phyloP scores from a whole-genome alignment of 805 yeast genomes.

The Candida broadrunensis region DNA sequence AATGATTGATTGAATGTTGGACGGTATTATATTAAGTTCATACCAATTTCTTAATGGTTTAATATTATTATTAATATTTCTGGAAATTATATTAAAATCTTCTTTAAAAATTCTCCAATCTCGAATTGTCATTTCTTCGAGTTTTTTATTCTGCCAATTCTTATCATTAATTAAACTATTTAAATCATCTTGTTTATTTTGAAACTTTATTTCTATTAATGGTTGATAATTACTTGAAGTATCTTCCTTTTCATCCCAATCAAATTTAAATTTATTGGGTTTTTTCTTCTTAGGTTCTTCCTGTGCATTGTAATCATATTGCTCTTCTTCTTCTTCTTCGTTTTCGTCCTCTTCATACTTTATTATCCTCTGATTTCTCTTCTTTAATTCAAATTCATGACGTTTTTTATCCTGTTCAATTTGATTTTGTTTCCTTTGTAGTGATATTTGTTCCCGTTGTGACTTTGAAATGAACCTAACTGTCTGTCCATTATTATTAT shows the following conservation, averaged over 20 bases:
- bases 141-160: slow-evolving; percentile 70
- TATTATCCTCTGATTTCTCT: slow-evolving; percentile 1
- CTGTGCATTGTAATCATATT: not conserved
- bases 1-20: slow-evolving; percentile 25
- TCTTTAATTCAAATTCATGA: not conserved
- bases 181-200: slow-evolving; percentile 8
- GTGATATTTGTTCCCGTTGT: slow-evolving; percentile 12
- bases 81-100: slow-evolving; percentile 65
- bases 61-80: slow-evolving; percentile 26
- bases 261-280: slow-evolving; percentile 53
- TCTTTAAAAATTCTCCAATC: slow-evolving; percentile 90
- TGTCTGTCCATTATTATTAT: slow-evolving; percentile 2
- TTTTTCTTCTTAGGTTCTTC: slow-evolving; percentile 1
- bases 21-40: slow-evolving; percentile 48
- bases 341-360: slow-evolving; percentile 2
- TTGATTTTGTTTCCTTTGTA: slow-evolving; percentile 4
- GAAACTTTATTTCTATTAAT: slow-evolving; percentile 14
- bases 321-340: not conserved
- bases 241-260: slow-evolving; percentile 70
- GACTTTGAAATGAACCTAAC: slow-evolving; percentile 20
- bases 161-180: slow-evolving; percentile 9
- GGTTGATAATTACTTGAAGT: slow-evolving; percentile 49
- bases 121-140: slow-evolving; percentile 65
- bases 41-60: slow-evolving; percentile 75
- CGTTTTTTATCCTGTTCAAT: slow-evolving; percentile 1